Evolutionary conservation across 2,329 filamentous ascomycete genomes (phyloP), one percentile per base, ranked within the genome.

Genomic region (Byssoonygena ceratinophila): DNA sequence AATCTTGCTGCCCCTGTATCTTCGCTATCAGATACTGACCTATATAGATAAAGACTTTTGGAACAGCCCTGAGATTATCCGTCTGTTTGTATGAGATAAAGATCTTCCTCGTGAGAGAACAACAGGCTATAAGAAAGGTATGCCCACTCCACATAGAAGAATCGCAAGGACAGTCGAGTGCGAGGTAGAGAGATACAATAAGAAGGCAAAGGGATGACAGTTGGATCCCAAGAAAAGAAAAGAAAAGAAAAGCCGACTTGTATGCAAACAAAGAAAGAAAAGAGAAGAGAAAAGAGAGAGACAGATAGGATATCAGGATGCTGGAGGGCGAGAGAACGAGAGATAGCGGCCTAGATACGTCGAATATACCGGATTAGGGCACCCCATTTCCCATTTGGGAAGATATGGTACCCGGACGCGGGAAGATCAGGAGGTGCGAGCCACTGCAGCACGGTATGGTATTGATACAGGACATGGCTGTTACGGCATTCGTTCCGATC

Each of bases 381-480:
- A 14, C 27, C 37, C 27, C 40, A 29, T 44, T 44, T 43, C 40
- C 48, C 37, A 29, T 29, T 44, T 37, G 32, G 37, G 48, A 3
- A 49, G 39, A 22, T 43, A n/a, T 50, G 47, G 47, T 23, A 23
- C 3, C 31, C 5, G 39, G 39, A 7, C 7, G 29, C 39, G 49
- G 49, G 49, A 51, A 37, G 40, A 51, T 45, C 49, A 51, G 49
- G 49, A 43, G 34, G 25, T 36, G 25, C 34, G 27, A 40, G 34
- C 34, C 32, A 40, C 34, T 18, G 11, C 40, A n/a, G 34, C 23
- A 12, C 18, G n/a, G 46, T 40, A 41, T 6, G 14, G 46, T 31
- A 31, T 27, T 31, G 23, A 14, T 18, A 49, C 14, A 16, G 27
- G 36, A 12, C 32, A 11, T 8, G 16, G 11, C n/a, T 37, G 31